Conservation (phyloP, 495 filamentous ascomycete species). For the Tuber melanosporum region DNA sequence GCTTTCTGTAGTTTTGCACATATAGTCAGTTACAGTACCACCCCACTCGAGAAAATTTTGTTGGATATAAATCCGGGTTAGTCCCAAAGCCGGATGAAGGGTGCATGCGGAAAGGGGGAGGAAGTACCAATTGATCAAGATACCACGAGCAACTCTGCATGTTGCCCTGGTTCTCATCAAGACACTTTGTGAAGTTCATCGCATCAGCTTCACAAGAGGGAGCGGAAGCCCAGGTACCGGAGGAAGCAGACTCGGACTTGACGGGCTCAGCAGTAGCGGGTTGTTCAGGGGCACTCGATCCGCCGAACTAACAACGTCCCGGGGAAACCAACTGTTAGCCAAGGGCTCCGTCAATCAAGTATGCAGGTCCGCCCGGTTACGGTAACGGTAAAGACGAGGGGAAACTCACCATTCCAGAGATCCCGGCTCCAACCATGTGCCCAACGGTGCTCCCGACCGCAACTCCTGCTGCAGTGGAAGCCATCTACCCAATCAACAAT, state of each 20-base stretch:
- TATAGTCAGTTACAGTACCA: slow-evolving; percentile 39
- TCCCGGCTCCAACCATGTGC: slow-evolving; percentile 70
- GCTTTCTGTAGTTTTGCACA: slow-evolving; percentile 58
- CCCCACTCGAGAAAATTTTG: slow-evolving; percentile 8
- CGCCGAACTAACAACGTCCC: slow-evolving; percentile 48
- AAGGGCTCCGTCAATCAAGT: slow-evolving; percentile 20
- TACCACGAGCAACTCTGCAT: slow-evolving; percentile 98
- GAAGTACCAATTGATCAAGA: slow-evolving; percentile 73
- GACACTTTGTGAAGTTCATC: slow-evolving; percentile 81
- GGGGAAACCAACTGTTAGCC: slow-evolving; percentile 53
- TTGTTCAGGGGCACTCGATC: slow-evolving; percentile 56
- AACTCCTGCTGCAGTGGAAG: slow-evolving; percentile 85
- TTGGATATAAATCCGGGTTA: not conserved
- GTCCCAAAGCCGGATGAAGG: not conserved
- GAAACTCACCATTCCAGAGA: slow-evolving; percentile 37
- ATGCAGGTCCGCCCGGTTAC: slow-evolving; percentile 18
- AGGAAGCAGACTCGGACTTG: slow-evolving; percentile 44
- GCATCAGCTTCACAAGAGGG: slow-evolving; percentile 69
- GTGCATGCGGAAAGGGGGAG: not conserved
- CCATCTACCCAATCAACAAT: slow-evolving; percentile 50
- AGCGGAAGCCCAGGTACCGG: slow-evolving; percentile 45
- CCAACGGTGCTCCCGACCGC: slow-evolving; percentile 91
- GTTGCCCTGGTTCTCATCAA: slow-evolving; percentile 88
- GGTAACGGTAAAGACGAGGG: not conserved
- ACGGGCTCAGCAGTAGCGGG: slow-evolving; percentile 46